These are phyloP conservation scores for Tricholoma bakamatsutake DNA, from an alignment of 768 basidiomycete genomes.

Conservation along the genomic window DNA sequence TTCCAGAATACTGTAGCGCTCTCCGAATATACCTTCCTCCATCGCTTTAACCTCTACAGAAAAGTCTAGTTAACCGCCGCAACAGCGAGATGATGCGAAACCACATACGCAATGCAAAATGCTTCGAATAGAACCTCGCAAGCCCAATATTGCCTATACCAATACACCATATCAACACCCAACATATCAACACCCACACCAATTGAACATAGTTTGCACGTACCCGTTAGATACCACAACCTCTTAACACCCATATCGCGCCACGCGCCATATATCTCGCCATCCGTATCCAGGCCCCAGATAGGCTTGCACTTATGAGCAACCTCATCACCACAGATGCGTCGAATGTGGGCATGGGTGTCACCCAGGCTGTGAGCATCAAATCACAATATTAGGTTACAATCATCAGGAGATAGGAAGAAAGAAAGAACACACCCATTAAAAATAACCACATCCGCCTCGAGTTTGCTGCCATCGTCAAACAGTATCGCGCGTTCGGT, in stretches of 20 bases:
- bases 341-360: constrained; percentile 29
- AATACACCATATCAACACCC: too few relatives aligned
- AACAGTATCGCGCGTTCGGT: constrained; percentile 39
- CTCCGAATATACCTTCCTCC: constrained; percentile 13
- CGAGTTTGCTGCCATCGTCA: constrained; percentile 39
- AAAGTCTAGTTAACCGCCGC: too few relatives aligned
- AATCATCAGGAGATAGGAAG: neutral
- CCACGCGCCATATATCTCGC: constrained; percentile 49
- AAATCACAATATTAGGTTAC: neutral
- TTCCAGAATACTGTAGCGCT: constrained; percentile 6
- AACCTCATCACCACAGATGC: constrained; percentile 42
- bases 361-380: constrained; percentile 43
- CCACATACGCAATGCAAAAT: constrained; percentile 53
- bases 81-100: too few relatives aligned
- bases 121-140: constrained; percentile 56
- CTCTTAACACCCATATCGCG: constrained; percentile 46
- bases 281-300: constrained; percentile 64
- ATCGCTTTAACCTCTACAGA: constrained; percentile 19
- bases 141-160: constrained; percentile 20
- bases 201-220: constrained; percentile 3
- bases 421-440: constrained; percentile 39
- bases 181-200: too few relatives aligned
- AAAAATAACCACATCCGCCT: constrained; percentile 52
- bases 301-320: constrained; percentile 42
- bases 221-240: constrained; percentile 59